phyloP scores from a whole-genome alignment of 176 grass and related monocot species.

The Aegilops tauschii region DNA sequence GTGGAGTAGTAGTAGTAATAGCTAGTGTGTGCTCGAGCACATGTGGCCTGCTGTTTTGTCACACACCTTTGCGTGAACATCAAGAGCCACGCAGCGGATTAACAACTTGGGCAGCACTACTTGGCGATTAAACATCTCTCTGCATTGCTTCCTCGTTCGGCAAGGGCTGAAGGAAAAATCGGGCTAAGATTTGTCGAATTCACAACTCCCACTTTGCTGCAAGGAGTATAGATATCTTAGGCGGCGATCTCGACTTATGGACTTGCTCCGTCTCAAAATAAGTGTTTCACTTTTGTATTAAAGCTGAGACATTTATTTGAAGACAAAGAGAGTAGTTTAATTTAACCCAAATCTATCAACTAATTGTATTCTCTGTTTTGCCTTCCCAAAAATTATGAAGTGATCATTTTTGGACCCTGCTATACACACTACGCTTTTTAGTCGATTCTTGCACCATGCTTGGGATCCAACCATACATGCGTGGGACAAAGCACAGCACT shows the following conservation, averaged over 20 bases:
- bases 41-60: constrained; percentile 17
- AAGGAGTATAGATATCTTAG: neutral
- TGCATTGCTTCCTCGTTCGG: constrained; percentile 35
- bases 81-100: constrained; percentile 23
- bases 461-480: too few species aligned
- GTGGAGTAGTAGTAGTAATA: neutral
- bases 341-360: neutral
- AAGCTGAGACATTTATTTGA: too few species aligned
- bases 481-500: too few species aligned
- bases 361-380: neutral
- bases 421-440: too few species aligned
- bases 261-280: too few species aligned
- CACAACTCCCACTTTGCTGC: constrained; percentile 1
- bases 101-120: neutral
- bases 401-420: too few species aligned
- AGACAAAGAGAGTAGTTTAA: too few species aligned
- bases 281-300: too few species aligned
- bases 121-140: neutral
- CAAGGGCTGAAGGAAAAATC: neutral
- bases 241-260: neutral
- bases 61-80: neutral
- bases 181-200: constrained; percentile 28
- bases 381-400: too few species aligned
- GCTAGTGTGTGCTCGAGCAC: neutral
- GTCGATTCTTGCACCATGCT: too few species aligned